Evolutionary conservation across 2,329 filamentous ascomycete genomes (phyloP).

Genomic region (Aaosphaeria pasadenensis): DNA sequence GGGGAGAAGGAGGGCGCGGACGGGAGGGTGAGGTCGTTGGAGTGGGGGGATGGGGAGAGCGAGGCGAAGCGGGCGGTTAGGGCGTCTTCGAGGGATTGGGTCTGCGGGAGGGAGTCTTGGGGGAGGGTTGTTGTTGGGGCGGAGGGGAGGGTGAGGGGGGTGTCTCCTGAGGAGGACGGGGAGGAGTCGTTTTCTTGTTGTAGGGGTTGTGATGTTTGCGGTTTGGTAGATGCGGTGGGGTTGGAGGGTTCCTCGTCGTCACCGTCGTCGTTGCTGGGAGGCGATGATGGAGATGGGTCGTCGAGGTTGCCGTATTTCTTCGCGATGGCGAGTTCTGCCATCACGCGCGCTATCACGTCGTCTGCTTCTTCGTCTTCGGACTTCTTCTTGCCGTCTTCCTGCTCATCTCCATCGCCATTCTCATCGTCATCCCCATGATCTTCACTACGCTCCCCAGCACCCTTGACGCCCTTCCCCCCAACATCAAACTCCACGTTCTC

Average conservation of each 20-base stretch:
- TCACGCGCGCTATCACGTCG: conserved; percentile 45
- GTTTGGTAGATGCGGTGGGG: neutral
- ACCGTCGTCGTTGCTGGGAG: neutral
- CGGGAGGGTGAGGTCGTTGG: conserved; percentile 38
- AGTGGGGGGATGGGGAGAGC: conserved; percentile 24
- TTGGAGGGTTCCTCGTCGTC: conserved; percentile 8
- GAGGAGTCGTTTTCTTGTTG: neutral
- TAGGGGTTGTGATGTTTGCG: neutral
- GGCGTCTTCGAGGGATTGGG: conserved; percentile 41
- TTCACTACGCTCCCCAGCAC: conserved; percentile 6
- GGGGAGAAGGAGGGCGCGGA: conserved; percentile 47
- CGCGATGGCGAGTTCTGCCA: conserved; percentile 46
- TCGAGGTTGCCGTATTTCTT: conserved; percentile 29
- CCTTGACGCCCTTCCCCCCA: conserved; percentile 14
- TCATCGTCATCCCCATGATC: conserved; percentile 12
- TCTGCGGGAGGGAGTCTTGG: conserved; percentile 20
- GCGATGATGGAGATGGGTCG: neutral
- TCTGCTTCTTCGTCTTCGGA: conserved; percentile 42
- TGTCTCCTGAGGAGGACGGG: neutral
- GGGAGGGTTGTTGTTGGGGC: conserved; percentile 38
- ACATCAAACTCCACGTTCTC: conserved; percentile 30
- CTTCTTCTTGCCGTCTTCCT: conserved; percentile 13
- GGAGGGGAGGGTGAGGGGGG: conserved; percentile 39
- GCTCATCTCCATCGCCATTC: conserved; percentile 14
- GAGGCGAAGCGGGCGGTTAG: conserved; percentile 45